Percentiles rank a stretch among this genome's conserved stretches.
Conservation (phyloP, 495 filamentous ascomycete species). For the Sabuloglossum arenarium region DNA sequence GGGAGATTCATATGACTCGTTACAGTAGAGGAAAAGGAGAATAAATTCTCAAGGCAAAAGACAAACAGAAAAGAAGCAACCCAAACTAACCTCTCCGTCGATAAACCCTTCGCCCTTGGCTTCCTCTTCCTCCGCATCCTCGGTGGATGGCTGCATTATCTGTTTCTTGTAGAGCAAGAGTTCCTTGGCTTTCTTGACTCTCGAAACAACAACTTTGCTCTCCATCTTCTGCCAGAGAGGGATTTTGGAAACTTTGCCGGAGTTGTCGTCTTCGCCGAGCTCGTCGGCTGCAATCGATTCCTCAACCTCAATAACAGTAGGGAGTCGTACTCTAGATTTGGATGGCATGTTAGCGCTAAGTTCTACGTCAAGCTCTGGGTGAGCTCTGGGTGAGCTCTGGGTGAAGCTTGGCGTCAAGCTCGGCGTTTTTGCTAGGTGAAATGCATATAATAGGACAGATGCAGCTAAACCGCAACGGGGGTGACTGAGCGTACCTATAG, state of each 20-base stretch:
- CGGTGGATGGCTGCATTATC: neutral
- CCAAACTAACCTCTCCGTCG: neutral
- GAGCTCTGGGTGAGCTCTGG: no score
- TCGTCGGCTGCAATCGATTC: neutral
- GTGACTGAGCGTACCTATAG: neutral
- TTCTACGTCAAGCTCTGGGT: no score
- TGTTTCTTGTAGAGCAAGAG: neutral
- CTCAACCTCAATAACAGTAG: neutral
- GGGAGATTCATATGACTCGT: neutral
- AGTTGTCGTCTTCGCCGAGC: neutral
- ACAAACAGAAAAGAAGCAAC: neutral
- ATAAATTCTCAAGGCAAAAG: neutral
- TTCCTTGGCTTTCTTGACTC: neutral
- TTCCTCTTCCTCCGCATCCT: neutral
- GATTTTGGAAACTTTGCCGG: neutral
- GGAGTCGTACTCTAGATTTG: neutral
- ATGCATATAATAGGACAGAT: neutral
- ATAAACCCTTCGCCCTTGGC: neutral
- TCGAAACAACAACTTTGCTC: neutral
- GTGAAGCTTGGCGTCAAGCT: no score
- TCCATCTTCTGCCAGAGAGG: neutral
- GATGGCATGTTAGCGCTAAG: neutral
- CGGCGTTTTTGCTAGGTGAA: no score
- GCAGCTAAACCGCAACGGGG: neutral
- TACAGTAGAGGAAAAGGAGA: neutral